Base-by-base conservation (phyloP, 371 early-diverging fungal genomes). In the Mucor irregularis region DNA sequence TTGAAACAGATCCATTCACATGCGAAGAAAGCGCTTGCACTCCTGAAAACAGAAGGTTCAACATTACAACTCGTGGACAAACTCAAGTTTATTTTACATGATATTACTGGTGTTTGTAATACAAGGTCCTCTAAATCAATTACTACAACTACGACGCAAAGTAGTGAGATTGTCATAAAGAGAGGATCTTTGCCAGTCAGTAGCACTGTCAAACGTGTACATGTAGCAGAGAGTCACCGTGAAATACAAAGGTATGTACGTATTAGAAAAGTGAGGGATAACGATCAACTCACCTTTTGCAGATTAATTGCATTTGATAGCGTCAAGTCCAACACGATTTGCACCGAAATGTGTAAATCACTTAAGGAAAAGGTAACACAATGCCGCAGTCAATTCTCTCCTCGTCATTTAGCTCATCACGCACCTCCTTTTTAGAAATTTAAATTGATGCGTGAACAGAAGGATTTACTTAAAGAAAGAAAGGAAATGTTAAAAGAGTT, bases 381-480 rank as follows among this genome's bases (percentile, higher is more conserved):
- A 1, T 21, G 5, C 1, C 11, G 5, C 40, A 40, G 5, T 19
- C 21, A 40, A 17, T 9, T 19, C 16, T 22, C 4, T n/a, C 21
- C 4, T n/a, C 21, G 5, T 19, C 21, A 24, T 14, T 19, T 22
- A 9, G 34, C 24, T 5, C 19, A 33, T 2, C 34, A 6, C 31
- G 19, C 4, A 14, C 28, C 2, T 21, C n/a, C 3, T 16, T 14
- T 16, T 8, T 39, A 60, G 49, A 60, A 60, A 53, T 47, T 60
- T 17, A 67, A 80, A 4, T 67, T 92, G 31, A 43, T 69, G 19
- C 76, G 61, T 6, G 91, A 92, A 61, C 87, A 88, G 66, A 54
- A 67, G 22, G 90, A 88, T 54, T 69, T 90, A 6, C 57, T 84
- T 29, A 72, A 74, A 21, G 89, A 92, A 62, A 80, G 90, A 16